Evolutionary conservation across 306 rosid species (phyloP).

Genomic region (Gynostemma pentaphyllum): DNA sequence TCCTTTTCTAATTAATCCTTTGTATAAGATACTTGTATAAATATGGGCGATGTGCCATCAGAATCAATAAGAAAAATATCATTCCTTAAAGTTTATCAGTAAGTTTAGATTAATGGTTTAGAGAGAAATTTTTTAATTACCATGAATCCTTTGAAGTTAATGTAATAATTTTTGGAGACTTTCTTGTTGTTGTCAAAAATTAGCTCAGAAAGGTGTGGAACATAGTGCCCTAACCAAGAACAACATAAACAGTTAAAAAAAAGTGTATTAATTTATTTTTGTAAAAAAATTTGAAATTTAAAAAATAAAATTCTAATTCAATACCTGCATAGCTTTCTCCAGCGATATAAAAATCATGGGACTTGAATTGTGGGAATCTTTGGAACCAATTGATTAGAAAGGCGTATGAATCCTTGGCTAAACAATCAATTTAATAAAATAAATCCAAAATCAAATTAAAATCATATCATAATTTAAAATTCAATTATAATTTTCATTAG

Average conservation of each 20-base stretch:
- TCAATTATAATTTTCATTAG: not conserved
- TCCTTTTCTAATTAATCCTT: too few relatives aligned
- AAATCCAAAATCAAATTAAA: not conserved
- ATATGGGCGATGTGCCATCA: too few relatives aligned
- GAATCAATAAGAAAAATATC: too few relatives aligned
- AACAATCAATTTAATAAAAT: not conserved
- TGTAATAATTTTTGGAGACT: constrained; percentile 10
- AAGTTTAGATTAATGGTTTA: too few relatives aligned
- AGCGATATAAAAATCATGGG: constrained; percentile 65
- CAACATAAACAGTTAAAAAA: not conserved
- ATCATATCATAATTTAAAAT: not conserved
- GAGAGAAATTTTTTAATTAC: too few relatives aligned
- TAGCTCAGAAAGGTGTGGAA: constrained; percentile 42
- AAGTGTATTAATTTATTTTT: too few relatives aligned
- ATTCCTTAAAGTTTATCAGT: too few relatives aligned
- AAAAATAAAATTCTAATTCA: too few relatives aligned
- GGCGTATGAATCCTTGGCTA: constrained; percentile 63
- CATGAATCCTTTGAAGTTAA: constrained; percentile 44
- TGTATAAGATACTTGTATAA: too few relatives aligned
- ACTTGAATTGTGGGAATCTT: constrained; percentile 67
- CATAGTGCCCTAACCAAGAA: constrained; percentile 62
- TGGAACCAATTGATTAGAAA: constrained; percentile 64
- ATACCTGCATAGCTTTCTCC: constrained; percentile 94
- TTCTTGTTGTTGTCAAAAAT: constrained; percentile 27
- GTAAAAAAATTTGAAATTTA: too few relatives aligned